Evolutionary conservation across 345 rosid genomes (phyloP).

Genomic region (Eucalyptus decipiens): DNA sequence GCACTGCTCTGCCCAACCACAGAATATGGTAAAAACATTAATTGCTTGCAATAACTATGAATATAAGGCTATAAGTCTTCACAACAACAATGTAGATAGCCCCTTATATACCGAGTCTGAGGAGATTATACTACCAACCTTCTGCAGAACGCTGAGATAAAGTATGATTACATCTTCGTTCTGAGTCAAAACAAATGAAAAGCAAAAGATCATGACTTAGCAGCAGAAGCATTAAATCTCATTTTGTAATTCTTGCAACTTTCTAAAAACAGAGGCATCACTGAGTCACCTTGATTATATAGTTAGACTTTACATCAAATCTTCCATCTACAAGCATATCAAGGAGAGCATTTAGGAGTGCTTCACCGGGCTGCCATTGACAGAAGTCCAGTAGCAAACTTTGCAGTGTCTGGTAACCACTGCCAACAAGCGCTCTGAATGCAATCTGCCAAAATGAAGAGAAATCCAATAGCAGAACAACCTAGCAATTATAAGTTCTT

Average conservation of each 20-base stretch:
- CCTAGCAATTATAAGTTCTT: neutral
- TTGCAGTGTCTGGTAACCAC: conserved; percentile 83
- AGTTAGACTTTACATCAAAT: conserved; percentile 56
- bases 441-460: conserved; percentile 41
- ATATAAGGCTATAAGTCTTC: conserved; percentile 11
- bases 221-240: neutral
- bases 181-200: conserved; percentile 30
- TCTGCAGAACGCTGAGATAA: conserved; percentile 78
- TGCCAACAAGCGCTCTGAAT: conserved; percentile 87
- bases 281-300: conserved; percentile 53
- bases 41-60: neutral
- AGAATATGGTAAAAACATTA: conserved; percentile 7
- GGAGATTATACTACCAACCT: conserved; percentile 39
- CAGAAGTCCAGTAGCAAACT: conserved; percentile 84
- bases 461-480: neutral
- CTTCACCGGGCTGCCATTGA: conserved; percentile 72
- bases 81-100: neutral
- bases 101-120: neutral
- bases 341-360: conserved; percentile 71
- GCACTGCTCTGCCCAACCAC: conserved; percentile 99
- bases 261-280: neutral
- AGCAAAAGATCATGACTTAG: neutral
- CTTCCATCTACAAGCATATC: conserved; percentile 98
- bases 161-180: conserved; percentile 94
- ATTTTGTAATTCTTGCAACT: conserved; percentile 3